Conservation (phyloP, 768 basidiomycete species). For the Calocybe cyanea region DNA sequence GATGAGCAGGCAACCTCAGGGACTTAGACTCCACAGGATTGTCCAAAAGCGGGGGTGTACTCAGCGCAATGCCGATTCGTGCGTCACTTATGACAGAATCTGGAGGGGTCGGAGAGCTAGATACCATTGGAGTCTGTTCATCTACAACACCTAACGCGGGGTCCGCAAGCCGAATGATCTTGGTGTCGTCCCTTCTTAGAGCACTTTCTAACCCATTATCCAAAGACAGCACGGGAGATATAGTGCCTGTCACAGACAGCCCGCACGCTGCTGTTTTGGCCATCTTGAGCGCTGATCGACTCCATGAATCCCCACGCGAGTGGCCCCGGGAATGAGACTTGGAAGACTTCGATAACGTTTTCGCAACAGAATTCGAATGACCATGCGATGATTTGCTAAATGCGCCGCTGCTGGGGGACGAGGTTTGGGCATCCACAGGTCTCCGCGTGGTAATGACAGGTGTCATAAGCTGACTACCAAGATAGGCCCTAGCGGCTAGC, state of each 20-base stretch:
- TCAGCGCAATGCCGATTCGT: constrained; percentile 32
- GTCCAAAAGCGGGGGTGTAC: constrained; percentile 27
- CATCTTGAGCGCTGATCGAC: constrained; percentile 37
- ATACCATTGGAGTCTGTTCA: constrained; percentile 10
- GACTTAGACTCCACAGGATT: constrained; percentile 22
- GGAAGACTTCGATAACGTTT: constrained; percentile 31
- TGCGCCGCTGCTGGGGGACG: constrained; percentile 10
- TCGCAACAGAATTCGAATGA: constrained; percentile 33
- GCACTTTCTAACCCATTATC: constrained; percentile 33
- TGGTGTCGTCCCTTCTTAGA: constrained; percentile 35
- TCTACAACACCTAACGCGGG: constrained; percentile 30
- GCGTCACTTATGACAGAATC: constrained; percentile 24
- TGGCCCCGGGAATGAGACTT: constrained; percentile 35
- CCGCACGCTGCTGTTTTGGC: constrained; percentile 31
- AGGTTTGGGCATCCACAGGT: constrained; percentile 16
- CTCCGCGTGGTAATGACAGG: constrained; percentile 31
- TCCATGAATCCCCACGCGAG: constrained; percentile 41
- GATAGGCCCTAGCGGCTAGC: constrained; percentile 60
- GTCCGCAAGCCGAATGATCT: constrained; percentile 39
- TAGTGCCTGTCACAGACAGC: constrained; percentile 10
- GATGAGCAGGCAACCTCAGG: constrained; percentile 39
- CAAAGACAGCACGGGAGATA: constrained; percentile 1
- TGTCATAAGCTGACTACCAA: constrained; percentile 59
- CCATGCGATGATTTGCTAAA: constrained; percentile 26
- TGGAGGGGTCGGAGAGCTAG: constrained; percentile 20